These are phyloP conservation scores for Boletellus ananas DNA, from an alignment of 768 basidiomycete species.

Conservation along the genomic window DNA sequence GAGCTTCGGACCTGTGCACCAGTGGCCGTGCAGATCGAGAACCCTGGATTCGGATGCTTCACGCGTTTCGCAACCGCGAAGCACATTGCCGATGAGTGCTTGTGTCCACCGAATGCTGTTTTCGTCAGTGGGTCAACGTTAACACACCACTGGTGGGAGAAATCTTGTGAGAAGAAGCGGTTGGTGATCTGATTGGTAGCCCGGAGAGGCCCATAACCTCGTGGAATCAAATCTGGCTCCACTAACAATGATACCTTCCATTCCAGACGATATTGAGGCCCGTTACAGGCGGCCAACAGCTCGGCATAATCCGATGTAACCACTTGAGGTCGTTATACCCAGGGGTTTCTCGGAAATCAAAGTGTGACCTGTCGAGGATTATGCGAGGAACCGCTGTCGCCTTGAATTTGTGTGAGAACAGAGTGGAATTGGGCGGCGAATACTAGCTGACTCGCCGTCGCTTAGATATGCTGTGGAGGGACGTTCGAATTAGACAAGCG, in stretches of 20 bases:
- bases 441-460: not conserved
- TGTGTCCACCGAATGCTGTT: constrained; percentile 7
- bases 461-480: not conserved
- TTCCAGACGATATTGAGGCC: constrained; percentile 18
- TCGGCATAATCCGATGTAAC: constrained; percentile 3
- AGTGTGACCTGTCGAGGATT: too few species aligned
- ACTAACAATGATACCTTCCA: constrained; percentile 14
- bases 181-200: constrained; percentile 4
- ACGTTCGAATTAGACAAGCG: not conserved
- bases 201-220: constrained; percentile 17
- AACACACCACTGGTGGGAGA: constrained; percentile 15
- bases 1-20: constrained; percentile 16
- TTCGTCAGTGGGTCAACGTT: constrained; percentile 3
- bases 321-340: not conserved
- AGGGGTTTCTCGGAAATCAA: constrained; percentile 5
- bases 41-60: constrained; percentile 16
- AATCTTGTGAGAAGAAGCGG: constrained; percentile 11
- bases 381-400: not conserved
- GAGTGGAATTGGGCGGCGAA: not conserved
- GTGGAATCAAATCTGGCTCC: constrained; percentile 13
- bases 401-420: not conserved
- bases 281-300: constrained; percentile 7
- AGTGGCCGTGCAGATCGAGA: constrained; percentile 13
- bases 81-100: constrained; percentile 3
- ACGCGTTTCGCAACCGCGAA: constrained; percentile 14